Conservation (phyloP, 495 filamentous ascomycete genomes). For the Podospora conica region DNA sequence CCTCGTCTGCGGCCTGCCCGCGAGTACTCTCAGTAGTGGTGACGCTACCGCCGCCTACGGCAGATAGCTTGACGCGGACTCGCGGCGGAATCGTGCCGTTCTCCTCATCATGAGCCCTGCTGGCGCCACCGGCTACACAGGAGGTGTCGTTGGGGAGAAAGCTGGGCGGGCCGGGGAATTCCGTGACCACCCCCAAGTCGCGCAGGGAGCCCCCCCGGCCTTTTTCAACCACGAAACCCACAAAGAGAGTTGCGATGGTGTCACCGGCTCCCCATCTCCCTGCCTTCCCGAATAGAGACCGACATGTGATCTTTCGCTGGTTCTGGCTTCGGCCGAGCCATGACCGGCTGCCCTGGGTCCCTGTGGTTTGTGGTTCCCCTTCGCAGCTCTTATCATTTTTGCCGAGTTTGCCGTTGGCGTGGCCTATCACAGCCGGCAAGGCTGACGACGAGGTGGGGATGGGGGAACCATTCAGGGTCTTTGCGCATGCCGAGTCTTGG, state of each 20-base stretch:
- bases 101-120: not conserved
- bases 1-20: not conserved
- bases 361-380: not conserved
- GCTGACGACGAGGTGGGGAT: slow-evolving; percentile 15
- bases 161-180: not conserved
- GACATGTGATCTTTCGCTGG: not conserved
- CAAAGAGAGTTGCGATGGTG: not conserved
- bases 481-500: not conserved
- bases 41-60: not conserved
- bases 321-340: not conserved
- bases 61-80: not conserved
- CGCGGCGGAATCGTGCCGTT: not conserved
- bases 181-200: not conserved
- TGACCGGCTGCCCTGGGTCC: too few species aligned
- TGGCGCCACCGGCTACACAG: not conserved
- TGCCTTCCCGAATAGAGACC: not conserved
- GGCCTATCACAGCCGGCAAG: slow-evolving; percentile 6
- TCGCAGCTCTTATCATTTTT: not conserved
- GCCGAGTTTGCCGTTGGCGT: not conserved
- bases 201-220: not conserved
- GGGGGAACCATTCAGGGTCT: not conserved
- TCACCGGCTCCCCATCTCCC: not conserved
- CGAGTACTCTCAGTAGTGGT: not conserved
- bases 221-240: not conserved
- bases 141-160: not conserved